Evolutionary conservation across 352 stramenopile species (phyloP).

Genomic region (Phytopythium vexans): DNA sequence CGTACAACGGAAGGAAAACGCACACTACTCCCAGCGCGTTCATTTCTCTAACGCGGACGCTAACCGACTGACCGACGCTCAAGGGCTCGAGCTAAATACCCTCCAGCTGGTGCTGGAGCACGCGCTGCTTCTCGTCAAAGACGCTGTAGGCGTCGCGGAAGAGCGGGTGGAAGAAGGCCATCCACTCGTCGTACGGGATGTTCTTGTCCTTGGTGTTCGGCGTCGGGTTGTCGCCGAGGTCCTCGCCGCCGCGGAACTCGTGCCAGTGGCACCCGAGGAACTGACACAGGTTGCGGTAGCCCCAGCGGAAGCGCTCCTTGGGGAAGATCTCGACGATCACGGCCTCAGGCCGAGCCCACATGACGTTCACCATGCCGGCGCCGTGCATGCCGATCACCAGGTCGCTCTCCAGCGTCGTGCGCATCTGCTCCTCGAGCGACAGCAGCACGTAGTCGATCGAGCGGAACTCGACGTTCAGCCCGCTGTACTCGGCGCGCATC

Average conservation of each 20-base stretch:
- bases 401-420: slow-evolving; percentile 54
- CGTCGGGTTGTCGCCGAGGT: slow-evolving; percentile 23
- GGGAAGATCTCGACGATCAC: slow-evolving; percentile 76
- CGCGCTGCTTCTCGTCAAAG: slow-evolving; percentile 15
- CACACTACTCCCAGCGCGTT: no score
- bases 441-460: slow-evolving; percentile 63
- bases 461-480: slow-evolving; percentile 31
- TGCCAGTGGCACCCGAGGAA: slow-evolving; percentile 68
- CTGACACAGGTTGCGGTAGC: slow-evolving; percentile 78
- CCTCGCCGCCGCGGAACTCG: slow-evolving; percentile 42
- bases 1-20: no score
- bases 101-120: slow-evolving; percentile 4
- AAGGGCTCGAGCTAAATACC: slow-evolving; percentile 14
- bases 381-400: slow-evolving; percentile 81
- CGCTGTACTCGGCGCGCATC: slow-evolving; percentile 37
- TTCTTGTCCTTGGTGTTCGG: slow-evolving; percentile 49
- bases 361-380: slow-evolving; percentile 72
- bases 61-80: background rate
- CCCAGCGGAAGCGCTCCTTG: slow-evolving; percentile 43
- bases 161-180: slow-evolving; percentile 48
- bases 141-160: slow-evolving; percentile 24
- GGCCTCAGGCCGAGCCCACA: slow-evolving; percentile 52
- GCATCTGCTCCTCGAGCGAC: slow-evolving; percentile 61
- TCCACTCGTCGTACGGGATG: slow-evolving; percentile 56
- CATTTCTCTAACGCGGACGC: no score